Conservation (phyloP, 345 rosid genomes). For the Limnanthes douglasii region DNA sequence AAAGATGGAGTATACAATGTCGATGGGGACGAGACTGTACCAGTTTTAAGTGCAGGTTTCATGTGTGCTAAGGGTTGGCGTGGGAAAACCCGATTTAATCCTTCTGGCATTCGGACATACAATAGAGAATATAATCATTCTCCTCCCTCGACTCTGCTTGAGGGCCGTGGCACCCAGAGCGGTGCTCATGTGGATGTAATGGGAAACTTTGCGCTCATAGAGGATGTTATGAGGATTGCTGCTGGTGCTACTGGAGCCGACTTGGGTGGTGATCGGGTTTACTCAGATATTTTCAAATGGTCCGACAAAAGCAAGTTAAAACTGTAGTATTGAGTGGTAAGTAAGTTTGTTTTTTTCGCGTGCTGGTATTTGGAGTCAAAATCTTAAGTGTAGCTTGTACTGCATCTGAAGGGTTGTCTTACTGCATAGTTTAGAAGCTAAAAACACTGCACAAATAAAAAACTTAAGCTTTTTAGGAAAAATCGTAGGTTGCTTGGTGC, state of each 20-base stretch:
- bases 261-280: constrained; percentile 70
- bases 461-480: no score
- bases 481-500: no score
- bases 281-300: constrained; percentile 77
- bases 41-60: constrained; percentile 74
- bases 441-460: no score
- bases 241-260: constrained; percentile 75
- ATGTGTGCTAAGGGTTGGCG: constrained; percentile 98
- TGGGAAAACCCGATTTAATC: constrained; percentile 87
- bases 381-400: no score
- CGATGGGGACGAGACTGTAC: constrained; percentile 93
- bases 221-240: constrained; percentile 75
- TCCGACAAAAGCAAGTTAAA: constrained; percentile 57
- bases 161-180: constrained; percentile 89
- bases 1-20: constrained; percentile 72
- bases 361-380: no score
- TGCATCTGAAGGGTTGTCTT: no score
- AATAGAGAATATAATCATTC: constrained; percentile 69
- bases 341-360: no score
- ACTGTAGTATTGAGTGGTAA: no score
- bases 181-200: constrained; percentile 90
- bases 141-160: constrained; percentile 77
- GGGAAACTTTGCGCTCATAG: constrained; percentile 93
- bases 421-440: no score
- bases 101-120: constrained; percentile 61